Base-by-base conservation (phyloP, 2,329 filamentous ascomycete genomes). In the Aspergillus candidus region DNA sequence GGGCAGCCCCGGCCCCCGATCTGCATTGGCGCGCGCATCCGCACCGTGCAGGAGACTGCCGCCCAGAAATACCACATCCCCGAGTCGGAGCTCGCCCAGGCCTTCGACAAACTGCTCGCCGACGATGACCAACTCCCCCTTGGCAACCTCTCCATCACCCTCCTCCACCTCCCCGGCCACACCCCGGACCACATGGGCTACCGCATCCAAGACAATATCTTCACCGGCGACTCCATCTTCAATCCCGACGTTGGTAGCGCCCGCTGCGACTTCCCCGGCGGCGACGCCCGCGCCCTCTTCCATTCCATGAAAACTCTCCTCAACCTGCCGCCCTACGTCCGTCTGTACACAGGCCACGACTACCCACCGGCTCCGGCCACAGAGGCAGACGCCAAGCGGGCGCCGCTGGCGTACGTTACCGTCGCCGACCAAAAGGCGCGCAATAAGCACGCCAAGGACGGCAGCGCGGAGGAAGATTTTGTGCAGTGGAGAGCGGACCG, bases 101-200 rank as follows among this genome's bases (percentile, higher is more conserved):
- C 70, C 0, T 82, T 83, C 53, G 76, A 79, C 37, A 60, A 68
- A 5, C 62, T 79, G 1, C 77, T 77, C 32, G 60, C 73, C 0
- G 77, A 82, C 34, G 70, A 78, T 30, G 76, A 81, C 47, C 46
- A 46, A 0, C 80, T 83, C 49, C 13, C 50, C 0, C 67, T 83
- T 32, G 79, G 80, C 0, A 42, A 57, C 0, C 29, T 82, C 11
- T 55, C 50, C 1, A 74, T 62, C 0, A 64, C 57, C 2, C 77
- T 71, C 0, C 56, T 82, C 0, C 73, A 82, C 50, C 70, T 83
- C 0, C 78, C 79, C 0, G 79, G 79, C 0, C 78, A 83, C 50
- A 82, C 78, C 0, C 77, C 78, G 0, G 79, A 83, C 49, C 78
- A 82, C 43, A 53, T 80, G 11, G 79, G 78, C 0, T 84, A 83